A percentile compares a stretch with the other conserved stretches of the same genome.
phyloP scores from a whole-genome alignment of 805 yeast genomes.

The Metschnikowia cerradonensis region DNA sequence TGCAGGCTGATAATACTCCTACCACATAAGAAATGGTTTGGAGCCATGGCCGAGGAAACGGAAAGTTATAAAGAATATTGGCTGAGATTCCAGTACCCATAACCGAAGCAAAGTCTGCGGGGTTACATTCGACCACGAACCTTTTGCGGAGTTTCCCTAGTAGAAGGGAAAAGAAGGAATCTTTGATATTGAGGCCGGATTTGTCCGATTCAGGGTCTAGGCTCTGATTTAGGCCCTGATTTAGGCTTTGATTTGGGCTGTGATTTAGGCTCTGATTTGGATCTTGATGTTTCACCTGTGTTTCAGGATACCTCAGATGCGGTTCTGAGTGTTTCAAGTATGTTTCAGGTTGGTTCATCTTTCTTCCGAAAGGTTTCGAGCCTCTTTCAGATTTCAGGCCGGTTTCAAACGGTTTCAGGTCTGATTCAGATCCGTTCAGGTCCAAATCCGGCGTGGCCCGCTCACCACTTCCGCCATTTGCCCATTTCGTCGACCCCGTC shows the following conservation, averaged over 20 bases:
- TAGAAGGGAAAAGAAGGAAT: background rate
- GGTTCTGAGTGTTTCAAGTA: too few species aligned
- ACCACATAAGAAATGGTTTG: slow-evolving; percentile 52
- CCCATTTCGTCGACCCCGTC: background rate
- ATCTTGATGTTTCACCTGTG: too few species aligned
- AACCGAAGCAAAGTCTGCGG: slow-evolving; percentile 64
- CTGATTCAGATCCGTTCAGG: background rate
- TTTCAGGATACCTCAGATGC: too few species aligned
- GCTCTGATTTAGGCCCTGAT: too few species aligned
- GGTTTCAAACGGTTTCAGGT: background rate
- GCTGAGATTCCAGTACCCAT: slow-evolving; percentile 86
- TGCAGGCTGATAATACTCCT: slow-evolving; percentile 55
- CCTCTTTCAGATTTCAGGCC: background rate
- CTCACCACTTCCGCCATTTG: background rate
- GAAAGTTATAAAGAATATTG: slow-evolving; percentile 57
- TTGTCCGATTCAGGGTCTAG: too few species aligned
- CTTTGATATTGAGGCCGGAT: background rate
- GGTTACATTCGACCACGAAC: slow-evolving; percentile 30
- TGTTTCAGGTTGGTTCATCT: background rate
- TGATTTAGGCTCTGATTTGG: too few species aligned
- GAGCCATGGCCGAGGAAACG: slow-evolving; percentile 62
- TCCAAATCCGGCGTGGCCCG: background rate
- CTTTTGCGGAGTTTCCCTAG: slow-evolving; percentile 4
- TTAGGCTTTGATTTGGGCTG: too few species aligned
- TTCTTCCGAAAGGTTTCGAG: background rate